Base-by-base conservation (phyloP, 345 rosid genomes). In the Balakata baccata region DNA sequence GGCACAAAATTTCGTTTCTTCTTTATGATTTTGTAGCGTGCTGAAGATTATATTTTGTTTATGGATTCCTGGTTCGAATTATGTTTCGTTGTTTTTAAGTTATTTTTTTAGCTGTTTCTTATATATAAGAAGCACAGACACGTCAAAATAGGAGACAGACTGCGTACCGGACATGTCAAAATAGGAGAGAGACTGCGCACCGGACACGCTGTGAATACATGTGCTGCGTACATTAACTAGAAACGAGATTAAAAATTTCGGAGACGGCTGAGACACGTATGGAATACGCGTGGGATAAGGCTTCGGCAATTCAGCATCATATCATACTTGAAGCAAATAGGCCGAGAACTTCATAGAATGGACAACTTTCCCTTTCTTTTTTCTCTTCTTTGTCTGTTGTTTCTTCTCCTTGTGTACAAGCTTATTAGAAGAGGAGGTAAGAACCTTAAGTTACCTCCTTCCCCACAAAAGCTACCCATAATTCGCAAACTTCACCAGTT, bases 401-500 rank as follows among this genome's bases (percentile, higher is more conserved):
- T 60, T 23, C 25, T 58, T 25, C 23, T 58, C 8, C 17, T 58
- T 38, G 2, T 58, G 51, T 22, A 2, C 47, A 43, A 43, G 7
- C 47, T 43, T 43, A 10, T 43, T 43, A 43, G 22, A 77, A 77
- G 25, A n/a, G 29, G 68, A 34, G 69, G 46, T 54, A 56, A 17
- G 13, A 59, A 58, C 9, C 78, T 46, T 34, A 81, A 76, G 0
- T 43, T 66, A 11, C 83, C 75, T 69, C 83, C 83, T 57, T 64
- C 69, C 43, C 80, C 78, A 58, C 51, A 69, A 13, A 77, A 46
- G 57, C 23, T 77, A 23, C 84, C 81, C 0, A 5, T 77, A 46
- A 74, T 77, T 5, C 81, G 84, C 6, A 77, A 81, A 66, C 66
- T 81, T 18, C 78, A 81, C 72, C 74, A 66, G 23, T 37, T 73